phyloP scores from a whole-genome alignment of 1,139 yeast species.

The Sugiyamaella paludigena region DNA sequence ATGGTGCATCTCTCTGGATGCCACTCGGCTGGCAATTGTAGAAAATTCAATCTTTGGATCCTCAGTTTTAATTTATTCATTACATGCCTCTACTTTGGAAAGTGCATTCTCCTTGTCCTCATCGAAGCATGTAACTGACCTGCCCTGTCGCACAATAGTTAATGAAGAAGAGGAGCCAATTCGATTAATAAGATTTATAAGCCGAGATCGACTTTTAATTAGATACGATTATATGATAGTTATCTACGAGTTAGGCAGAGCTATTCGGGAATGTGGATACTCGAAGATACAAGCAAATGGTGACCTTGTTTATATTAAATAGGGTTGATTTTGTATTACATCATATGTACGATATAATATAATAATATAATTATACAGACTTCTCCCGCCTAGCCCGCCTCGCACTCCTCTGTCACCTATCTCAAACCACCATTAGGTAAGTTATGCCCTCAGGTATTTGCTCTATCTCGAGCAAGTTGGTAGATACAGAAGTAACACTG shows the following conservation, averaged over 20 bases:
- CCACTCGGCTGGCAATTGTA: slow-evolving; percentile 9
- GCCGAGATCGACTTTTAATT: slow-evolving; percentile 13
- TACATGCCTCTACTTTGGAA: background rate
- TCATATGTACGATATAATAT: slow-evolving; percentile 2
- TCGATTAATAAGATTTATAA: slow-evolving; percentile 6
- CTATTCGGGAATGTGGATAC: slow-evolving; percentile 1
- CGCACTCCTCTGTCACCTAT: too few relatives aligned
- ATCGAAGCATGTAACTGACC: background rate
- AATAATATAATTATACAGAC: background rate
- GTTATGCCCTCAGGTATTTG: too few relatives aligned
- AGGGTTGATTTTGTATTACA: background rate
- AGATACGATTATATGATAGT: slow-evolving; percentile 3
- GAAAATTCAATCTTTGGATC: background rate
- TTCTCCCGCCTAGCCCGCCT: background rate
- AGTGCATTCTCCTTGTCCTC: background rate
- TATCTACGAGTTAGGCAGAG: slow-evolving; percentile 9
- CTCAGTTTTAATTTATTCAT: background rate
- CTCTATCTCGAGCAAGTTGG: too few relatives aligned
- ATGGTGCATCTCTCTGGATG: slow-evolving; percentile 7
- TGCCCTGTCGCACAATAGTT: slow-evolving; percentile 4
- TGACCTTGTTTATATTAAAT: slow-evolving; percentile 10
- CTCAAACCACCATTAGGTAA: too few relatives aligned
- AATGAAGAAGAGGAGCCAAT: slow-evolving; percentile 8
- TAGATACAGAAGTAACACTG: too few relatives aligned
- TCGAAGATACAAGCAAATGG: slow-evolving; percentile 11